Percentiles rank a stretch among this genome's conserved stretches.
Evolutionary conservation across 2,329 filamentous ascomycete genomes (phyloP).

Genomic region (Fusarium oligoseptatum): DNA sequence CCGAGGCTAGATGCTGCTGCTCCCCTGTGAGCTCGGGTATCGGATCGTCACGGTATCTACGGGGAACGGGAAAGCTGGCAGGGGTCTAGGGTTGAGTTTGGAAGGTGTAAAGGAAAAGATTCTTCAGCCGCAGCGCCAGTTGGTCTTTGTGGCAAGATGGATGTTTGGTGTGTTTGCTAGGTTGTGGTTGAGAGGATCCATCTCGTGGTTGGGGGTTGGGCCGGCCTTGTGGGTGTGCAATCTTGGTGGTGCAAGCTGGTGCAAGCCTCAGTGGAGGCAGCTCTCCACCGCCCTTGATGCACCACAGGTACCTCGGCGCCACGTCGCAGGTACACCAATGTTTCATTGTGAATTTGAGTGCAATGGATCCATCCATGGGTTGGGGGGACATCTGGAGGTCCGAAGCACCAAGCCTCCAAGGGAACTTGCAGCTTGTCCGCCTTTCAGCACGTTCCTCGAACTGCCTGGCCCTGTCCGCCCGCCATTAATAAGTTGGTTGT

Average conservation of each 20-base stretch:
- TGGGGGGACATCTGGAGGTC: not conserved
- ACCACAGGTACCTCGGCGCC: slow-evolving; percentile 13
- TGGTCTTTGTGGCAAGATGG: not conserved
- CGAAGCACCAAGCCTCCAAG: not conserved
- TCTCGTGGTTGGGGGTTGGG: not conserved
- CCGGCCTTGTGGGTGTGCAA: not conserved
- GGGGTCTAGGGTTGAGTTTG: slow-evolving; percentile 13
- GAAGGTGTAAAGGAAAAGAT: not conserved
- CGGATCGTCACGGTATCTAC: slow-evolving; percentile 17
- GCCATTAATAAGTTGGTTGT: not conserved
- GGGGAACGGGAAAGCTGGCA: slow-evolving; percentile 3
- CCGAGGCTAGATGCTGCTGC: not conserved
- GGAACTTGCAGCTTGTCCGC: not conserved
- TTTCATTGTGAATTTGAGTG: slow-evolving; percentile 4
- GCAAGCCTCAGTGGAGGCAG: slow-evolving; percentile 22
- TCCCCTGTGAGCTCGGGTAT: slow-evolving; percentile 12
- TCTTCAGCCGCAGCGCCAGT: not conserved
- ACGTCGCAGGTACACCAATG: slow-evolving; percentile 14
- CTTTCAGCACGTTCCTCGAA: not conserved
- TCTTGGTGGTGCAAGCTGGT: slow-evolving; percentile 7
- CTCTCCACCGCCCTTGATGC: slow-evolving; percentile 7
- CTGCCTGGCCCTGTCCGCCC: not conserved
- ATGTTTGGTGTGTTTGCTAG: slow-evolving; percentile 2
- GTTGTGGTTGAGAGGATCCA: slow-evolving; percentile 1
- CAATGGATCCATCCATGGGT: slow-evolving; percentile 8